Evolutionary conservation across 305 asterid species (phyloP).

Genomic region (Fraxinus albicans): DNA sequence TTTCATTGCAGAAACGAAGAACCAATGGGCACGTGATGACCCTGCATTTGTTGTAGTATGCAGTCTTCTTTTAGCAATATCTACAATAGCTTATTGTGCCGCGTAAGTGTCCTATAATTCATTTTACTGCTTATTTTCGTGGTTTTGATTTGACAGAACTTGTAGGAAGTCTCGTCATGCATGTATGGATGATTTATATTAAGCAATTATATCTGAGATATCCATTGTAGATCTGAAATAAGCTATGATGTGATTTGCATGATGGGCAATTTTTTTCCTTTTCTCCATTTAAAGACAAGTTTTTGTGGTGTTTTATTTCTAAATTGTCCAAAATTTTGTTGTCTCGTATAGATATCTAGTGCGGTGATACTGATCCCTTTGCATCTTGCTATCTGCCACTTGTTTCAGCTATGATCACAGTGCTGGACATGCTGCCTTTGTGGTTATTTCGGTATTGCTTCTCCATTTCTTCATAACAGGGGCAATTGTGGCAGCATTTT

Average conservation of each 20-base stretch:
- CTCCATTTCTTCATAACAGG: constrained; percentile 78
- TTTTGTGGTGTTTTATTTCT: background rate
- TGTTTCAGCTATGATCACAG: constrained; percentile 88
- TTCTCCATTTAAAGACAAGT: background rate
- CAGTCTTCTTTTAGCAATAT: constrained; percentile 73
- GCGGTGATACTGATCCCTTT: constrained; percentile 18
- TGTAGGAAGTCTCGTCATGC: background rate
- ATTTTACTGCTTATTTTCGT: background rate
- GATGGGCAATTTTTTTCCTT: background rate
- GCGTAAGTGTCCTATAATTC: constrained; percentile 59
- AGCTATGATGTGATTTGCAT: background rate
- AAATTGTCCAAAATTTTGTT: background rate
- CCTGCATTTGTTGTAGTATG: constrained; percentile 94
- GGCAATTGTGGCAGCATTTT: constrained; percentile 83
- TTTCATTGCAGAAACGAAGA: constrained; percentile 79
- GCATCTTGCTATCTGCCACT: constrained; percentile 15
- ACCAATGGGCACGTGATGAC: constrained; percentile 99
- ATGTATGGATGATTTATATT: background rate
- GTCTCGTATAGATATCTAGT: background rate
- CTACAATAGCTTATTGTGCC: constrained; percentile 79
- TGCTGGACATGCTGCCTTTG: constrained; percentile 81
- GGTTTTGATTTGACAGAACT: background rate
- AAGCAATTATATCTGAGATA: background rate
- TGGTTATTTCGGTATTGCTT: constrained; percentile 76
- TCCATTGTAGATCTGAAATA: background rate